These are phyloP conservation scores for Cydonia oblonga DNA, from an alignment of 331 rosid species.

Conservation along the genomic window DNA sequence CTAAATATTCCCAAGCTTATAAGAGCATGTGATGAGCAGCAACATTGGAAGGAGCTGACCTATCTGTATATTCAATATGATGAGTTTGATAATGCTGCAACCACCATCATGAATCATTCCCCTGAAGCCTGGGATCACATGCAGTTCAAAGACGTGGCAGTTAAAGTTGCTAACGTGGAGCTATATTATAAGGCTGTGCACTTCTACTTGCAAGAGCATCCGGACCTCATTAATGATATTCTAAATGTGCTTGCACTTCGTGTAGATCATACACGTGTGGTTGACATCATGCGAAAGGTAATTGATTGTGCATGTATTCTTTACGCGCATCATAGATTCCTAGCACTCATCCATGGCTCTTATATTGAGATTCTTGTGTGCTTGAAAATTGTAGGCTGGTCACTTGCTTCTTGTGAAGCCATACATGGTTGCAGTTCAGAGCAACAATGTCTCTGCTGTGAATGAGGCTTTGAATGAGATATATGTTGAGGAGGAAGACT, in stretches of 20 bases:
- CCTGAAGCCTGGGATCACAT: conserved; percentile 99
- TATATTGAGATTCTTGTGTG: conserved; percentile 1
- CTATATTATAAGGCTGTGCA: conserved; percentile 93
- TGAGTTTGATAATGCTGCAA: conserved; percentile 96
- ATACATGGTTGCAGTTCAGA: conserved; percentile 99
- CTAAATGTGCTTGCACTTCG: conserved; percentile 96
- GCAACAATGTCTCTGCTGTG: conserved; percentile 95
- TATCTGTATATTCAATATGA: conserved; percentile 94
- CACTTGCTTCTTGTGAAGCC: conserved; percentile 96
- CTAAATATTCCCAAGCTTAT: conserved; percentile 96
- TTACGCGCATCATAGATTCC: no score
- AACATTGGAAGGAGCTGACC: conserved; percentile 95
- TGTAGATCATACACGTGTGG: conserved; percentile 97
- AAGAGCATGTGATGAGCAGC: conserved; percentile 98
- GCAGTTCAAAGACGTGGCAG: conserved; percentile 93
- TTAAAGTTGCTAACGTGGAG: conserved; percentile 95
- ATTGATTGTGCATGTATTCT: conserved; percentile 1
- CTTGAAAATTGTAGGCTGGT: conserved; percentile 60
- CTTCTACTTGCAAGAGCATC: conserved; percentile 98
- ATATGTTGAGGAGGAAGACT: conserved; percentile 98
- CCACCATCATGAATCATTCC: conserved; percentile 97
- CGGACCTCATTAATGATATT: conserved; percentile 92
- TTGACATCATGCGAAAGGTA: conserved; percentile 98
- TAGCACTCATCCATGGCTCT: conserved; percentile 4
- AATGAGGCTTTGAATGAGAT: conserved; percentile 96